phyloP scores from a whole-genome alignment of 1,284 basidiomycete species.

The Laetiporus sulphureus region DNA sequence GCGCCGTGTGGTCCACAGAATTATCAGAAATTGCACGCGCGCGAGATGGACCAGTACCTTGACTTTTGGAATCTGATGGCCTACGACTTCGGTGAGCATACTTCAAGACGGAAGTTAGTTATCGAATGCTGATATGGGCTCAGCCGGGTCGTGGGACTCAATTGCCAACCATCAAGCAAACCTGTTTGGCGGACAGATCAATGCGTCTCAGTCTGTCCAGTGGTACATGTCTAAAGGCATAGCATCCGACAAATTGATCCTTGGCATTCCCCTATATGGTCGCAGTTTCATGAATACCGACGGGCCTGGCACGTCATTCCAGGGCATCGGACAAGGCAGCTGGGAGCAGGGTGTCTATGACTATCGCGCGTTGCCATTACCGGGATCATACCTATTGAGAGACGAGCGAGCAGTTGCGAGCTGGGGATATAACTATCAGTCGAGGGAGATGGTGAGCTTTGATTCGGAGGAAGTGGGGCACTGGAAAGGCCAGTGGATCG shows the following conservation, averaged over 20 bases:
- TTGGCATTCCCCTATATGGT: slow-evolving; percentile 90
- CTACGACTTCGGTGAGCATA: slow-evolving; percentile 65
- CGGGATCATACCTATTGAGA: slow-evolving; percentile 52
- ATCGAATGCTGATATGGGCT: not conserved
- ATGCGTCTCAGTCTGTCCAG: slow-evolving; percentile 61
- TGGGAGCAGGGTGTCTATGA: slow-evolving; percentile 83
- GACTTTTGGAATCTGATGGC: slow-evolving; percentile 99
- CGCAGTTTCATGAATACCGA: slow-evolving; percentile 84
- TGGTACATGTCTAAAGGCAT: slow-evolving; percentile 76
- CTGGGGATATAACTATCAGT: slow-evolving; percentile 67
- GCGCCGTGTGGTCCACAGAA: slow-evolving; percentile 91
- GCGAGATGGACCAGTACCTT: slow-evolving; percentile 82
- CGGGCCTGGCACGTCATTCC: slow-evolving; percentile 76
- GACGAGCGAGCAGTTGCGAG: slow-evolving; percentile 58
- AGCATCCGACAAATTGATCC: slow-evolving; percentile 71
- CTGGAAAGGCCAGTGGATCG: slow-evolving; percentile 75
- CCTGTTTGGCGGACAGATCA: slow-evolving; percentile 63
- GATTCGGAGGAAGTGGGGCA: slow-evolving; percentile 64
- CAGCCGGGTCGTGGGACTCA: slow-evolving; percentile 76
- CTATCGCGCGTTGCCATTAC: slow-evolving; percentile 71
- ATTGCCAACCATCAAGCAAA: slow-evolving; percentile 87
- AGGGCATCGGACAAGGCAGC: slow-evolving; percentile 66
- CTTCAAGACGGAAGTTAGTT: no score
- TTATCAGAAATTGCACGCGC: slow-evolving; percentile 71
- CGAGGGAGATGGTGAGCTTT: slow-evolving; percentile 74